Evolutionary conservation across 2,329 filamentous ascomycete species (phyloP), one percentile per base, ranked within the genome.

Genomic region (Aspergillus amoenus): DNA sequence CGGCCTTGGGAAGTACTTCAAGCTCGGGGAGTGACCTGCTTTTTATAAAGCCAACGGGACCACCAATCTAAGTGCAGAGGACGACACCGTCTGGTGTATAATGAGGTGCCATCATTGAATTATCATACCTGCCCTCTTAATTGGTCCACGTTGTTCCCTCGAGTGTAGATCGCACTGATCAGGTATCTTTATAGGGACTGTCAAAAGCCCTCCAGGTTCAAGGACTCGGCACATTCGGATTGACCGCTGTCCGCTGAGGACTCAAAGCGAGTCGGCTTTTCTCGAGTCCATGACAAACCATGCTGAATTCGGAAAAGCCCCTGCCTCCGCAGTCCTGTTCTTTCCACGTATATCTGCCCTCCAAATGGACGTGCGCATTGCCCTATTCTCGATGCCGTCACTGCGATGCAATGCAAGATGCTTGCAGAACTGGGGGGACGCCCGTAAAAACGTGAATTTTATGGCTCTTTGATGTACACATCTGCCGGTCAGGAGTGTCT

Each of bases 81-180:
- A 30, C 8, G 9, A 30, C 27, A 21, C 21, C 21, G 3, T 21
- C 21, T 21, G 27, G 27, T 44, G 18, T 44, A 44, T 44, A 44
- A 27, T 15, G 15, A 21, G 21, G 12, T 12, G 11, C 24, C 24
- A 4, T 44, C 15, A 30, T 22, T 41, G 11, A 30, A 45, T 18
- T 30, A 47, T 17, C 37, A 12, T 21, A 40, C 27, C 18, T 48
- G 17, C 30, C n/a, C 22, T 49, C 56, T n/a, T 32, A 18, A 66
- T 65, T 65, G 62, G 65, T 59, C 65, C 65, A 67, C 65, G 65
- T 67, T 37, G 52, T 52, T 40, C 39, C 18, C 52, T 30, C 8
- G 48, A 48, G 53, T 21, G 56, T 59, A 53, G 60, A 58, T 45
- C 39, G 34, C 52, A 51, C 41, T 13, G 34, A 40, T 46, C 49